Percentiles rank a stretch among this genome's conserved stretches.
These are phyloP conservation scores for Chlamydomonas eustigma DNA, from an alignment of 139 green algal genomes.

Conservation along the genomic window DNA sequence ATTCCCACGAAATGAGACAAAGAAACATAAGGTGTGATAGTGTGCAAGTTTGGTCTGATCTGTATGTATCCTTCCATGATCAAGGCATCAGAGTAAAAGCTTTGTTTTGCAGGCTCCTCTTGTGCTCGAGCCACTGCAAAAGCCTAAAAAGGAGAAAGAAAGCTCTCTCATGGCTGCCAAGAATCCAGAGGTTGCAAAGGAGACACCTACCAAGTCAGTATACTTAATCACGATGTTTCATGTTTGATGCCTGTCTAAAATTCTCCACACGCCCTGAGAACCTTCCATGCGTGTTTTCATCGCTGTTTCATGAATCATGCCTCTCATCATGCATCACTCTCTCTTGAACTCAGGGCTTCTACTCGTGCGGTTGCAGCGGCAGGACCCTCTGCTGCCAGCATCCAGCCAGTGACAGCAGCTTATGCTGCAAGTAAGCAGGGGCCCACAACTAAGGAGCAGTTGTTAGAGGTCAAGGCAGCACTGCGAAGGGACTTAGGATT, in stretches of 20 bases:
- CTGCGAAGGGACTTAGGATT: slow-evolving; percentile 33
- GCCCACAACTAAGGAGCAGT: slow-evolving; percentile 25
- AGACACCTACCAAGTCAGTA: no score
- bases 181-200: background rate
- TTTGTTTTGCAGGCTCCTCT: background rate
- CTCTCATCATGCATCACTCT: no score
- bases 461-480: slow-evolving; percentile 30
- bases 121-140: slow-evolving; percentile 15
- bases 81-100: background rate
- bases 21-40: slow-evolving; percentile 41
- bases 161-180: background rate
- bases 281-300: no score
- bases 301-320: no score
- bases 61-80: no score
- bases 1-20: slow-evolving; percentile 68
- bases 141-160: slow-evolving; percentile 12
- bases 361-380: background rate
- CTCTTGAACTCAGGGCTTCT: no score
- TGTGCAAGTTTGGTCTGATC: background rate
- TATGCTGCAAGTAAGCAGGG: no score
- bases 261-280: no score
- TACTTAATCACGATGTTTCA: no score
- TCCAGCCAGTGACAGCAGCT: background rate
- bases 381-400: background rate
- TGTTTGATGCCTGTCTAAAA: no score